Evolutionary conservation across 306 rosid genomes (phyloP).

Genomic region (Cucurbita maxima): DNA sequence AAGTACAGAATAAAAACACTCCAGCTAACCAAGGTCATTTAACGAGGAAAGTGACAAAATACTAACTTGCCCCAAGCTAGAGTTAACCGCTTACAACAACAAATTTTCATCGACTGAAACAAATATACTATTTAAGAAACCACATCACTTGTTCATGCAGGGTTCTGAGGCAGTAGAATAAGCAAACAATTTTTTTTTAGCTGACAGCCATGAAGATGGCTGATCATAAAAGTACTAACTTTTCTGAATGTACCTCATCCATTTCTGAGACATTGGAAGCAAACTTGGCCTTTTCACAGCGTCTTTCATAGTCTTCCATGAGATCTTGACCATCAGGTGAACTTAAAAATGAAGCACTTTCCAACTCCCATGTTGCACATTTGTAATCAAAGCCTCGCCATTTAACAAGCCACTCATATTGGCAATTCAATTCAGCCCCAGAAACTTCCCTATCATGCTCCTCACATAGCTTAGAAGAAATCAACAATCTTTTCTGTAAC

Average conservation of each 20-base stretch:
- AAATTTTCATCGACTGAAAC: too few species aligned
- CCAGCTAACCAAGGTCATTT: neutral
- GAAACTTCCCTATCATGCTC: conserved; percentile 13
- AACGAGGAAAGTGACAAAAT: neutral
- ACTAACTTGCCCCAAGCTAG: neutral
- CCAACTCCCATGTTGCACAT: conserved; percentile 61
- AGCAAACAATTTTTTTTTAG: neutral
- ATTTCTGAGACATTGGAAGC: conserved; percentile 13
- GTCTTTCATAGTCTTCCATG: conserved; percentile 34
- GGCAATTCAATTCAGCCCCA: conserved; percentile 18
- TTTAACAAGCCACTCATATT: conserved; percentile 57
- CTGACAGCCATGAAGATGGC: conserved; percentile 5
- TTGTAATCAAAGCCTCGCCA: conserved; percentile 58
- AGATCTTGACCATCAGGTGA: conserved; percentile 34
- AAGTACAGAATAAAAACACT: neutral
- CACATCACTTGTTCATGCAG: neutral
- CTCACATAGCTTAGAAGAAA: conserved; percentile 16
- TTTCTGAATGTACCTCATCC: conserved; percentile 22
- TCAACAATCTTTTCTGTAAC: conserved; percentile 33
- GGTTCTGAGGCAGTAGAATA: neutral
- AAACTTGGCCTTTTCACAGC: conserved; percentile 20
- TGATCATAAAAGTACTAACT: neutral
- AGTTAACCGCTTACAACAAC: neutral
- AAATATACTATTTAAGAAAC: neutral
- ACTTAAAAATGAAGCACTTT: conserved; percentile 27